Conservation (phyloP, 225 moss, liverwort and hornwort genomes). For the Rhytidiadelphus loreus region DNA sequence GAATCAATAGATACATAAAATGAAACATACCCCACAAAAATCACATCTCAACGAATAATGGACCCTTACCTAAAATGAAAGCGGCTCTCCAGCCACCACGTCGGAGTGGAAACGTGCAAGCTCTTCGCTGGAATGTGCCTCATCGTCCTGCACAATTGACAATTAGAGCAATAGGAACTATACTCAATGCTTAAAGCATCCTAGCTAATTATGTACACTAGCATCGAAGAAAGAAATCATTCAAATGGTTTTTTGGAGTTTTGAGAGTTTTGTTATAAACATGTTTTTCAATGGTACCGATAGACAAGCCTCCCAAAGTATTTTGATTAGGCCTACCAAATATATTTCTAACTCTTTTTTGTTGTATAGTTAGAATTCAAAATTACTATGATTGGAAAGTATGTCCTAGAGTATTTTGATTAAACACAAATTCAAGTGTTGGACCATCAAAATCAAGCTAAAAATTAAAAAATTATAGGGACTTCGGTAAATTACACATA, state of each 20-base stretch:
- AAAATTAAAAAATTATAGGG: no score
- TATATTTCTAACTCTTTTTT: neutral
- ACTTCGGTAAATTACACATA: no score
- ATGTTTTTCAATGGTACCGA: neutral
- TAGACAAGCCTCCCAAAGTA: no score
- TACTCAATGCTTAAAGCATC: no score
- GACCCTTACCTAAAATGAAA: conserved; percentile 73
- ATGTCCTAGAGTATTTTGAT: neutral
- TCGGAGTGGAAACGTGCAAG: conserved; percentile 70
- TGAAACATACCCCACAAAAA: neutral
- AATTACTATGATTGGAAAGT: neutral
- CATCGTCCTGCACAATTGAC: conserved; percentile 43
- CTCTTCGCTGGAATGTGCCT: conserved; percentile 45
- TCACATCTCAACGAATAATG: neutral
- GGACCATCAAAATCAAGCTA: no score
- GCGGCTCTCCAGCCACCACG: conserved; percentile 96
- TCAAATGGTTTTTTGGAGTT: fast-evolving
- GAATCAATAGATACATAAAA: neutral
- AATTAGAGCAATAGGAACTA: no score
- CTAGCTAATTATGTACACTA: no score
- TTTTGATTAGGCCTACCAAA: fast-evolving
- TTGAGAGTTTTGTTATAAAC: neutral
- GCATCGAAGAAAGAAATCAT: no score
- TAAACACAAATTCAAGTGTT: neutral
- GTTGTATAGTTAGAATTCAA: neutral